Evolutionary conservation across 2,329 filamentous ascomycete genomes (phyloP), one percentile per base, ranked within the genome.

Genomic region (Colletotrichum sojae): DNA sequence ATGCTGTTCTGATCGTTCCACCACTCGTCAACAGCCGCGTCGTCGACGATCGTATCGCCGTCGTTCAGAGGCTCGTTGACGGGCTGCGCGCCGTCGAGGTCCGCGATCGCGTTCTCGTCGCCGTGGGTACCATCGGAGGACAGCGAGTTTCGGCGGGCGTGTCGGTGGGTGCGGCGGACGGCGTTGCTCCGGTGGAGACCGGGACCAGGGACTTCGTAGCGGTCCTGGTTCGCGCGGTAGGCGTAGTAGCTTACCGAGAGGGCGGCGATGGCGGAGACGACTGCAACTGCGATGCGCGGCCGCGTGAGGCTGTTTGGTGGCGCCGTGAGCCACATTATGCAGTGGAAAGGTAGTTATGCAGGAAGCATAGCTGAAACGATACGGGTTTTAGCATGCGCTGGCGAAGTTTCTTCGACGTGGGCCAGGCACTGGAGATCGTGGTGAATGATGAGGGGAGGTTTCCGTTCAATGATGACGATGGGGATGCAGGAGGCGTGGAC

Each of bases 121-220:
- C 78, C 78, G 3, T 79, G 75, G n/a, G 77, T 74, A 20, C 82
- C 81, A 13, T 79, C 81, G 36, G 80, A 80, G 6, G 83, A 82
- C 61, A 81, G 82, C 18, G 83, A 83, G n/a, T 78, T 74, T 51
- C 80, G 79, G 31, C 77, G 78, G 43, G 75, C 77, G 27, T 75
- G 76, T 27, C 79, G 76, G 25, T 83, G 83, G 39, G 77, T 76
- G 66, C 88, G 86, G 70, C 90, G 89, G 45, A 93, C 76, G 12
- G 91, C 91, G 78, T 92, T 93, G 76, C 90, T 91, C 71, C 91
- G 84, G 73, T 88, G 91, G 36, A 93, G 80, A 15, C 79, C 77
- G 39, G 76, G 72, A n/a, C 78, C 79, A 10, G 73, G 75, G 49
- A 73, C 10, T 10, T 36, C 57, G 46, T 53, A 48, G 49, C 43